Evolutionary conservation across 768 basidiomycete species (phyloP).

Genomic region (Russula emetica): DNA sequence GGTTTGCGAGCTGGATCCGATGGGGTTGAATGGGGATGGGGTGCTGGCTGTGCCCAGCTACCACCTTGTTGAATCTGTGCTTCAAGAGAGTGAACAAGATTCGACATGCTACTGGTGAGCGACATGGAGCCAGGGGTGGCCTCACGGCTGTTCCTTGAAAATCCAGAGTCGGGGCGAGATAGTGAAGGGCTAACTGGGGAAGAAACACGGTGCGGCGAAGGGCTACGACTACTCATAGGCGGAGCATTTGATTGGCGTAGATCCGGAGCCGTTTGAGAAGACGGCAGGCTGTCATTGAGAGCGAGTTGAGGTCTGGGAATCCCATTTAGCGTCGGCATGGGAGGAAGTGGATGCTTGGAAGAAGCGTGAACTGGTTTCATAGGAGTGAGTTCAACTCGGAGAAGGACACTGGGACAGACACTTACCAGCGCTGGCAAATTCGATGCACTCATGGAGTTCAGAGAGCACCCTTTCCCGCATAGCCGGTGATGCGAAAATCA

Average conservation of each 20-base stretch:
- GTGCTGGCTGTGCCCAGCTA: slow-evolving; percentile 25
- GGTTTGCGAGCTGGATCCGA: slow-evolving; percentile 30
- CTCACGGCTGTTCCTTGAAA: slow-evolving; percentile 23
- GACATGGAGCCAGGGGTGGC: slow-evolving; percentile 5
- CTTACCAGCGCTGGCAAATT: slow-evolving; percentile 72
- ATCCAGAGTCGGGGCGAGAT: slow-evolving; percentile 12
- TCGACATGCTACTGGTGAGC: slow-evolving; percentile 28
- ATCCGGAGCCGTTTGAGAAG: slow-evolving; percentile 28
- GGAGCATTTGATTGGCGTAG: slow-evolving; percentile 9
- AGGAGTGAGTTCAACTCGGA: background rate
- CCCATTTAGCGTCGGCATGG: slow-evolving; percentile 49
- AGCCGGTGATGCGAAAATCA: slow-evolving; percentile 57
- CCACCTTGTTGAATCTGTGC: slow-evolving; percentile 34
- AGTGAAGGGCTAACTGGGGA: slow-evolving; percentile 24
- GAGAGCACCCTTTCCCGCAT: slow-evolving; percentile 58
- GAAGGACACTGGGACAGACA: slow-evolving; percentile 17
- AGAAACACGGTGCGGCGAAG: slow-evolving; percentile 29
- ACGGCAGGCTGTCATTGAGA: slow-evolving; percentile 7
- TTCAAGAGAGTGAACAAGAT: slow-evolving; percentile 32
- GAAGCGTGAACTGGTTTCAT: slow-evolving; percentile 32
- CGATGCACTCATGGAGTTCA: slow-evolving; percentile 80
- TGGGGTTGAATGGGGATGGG: slow-evolving; percentile 27
- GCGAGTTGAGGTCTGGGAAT: background rate
- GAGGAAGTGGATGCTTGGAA: slow-evolving; percentile 64
- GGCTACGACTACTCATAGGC: slow-evolving; percentile 25